Conservation (phyloP, 768 basidiomycete genomes). For the Exidia glandulosa region DNA sequence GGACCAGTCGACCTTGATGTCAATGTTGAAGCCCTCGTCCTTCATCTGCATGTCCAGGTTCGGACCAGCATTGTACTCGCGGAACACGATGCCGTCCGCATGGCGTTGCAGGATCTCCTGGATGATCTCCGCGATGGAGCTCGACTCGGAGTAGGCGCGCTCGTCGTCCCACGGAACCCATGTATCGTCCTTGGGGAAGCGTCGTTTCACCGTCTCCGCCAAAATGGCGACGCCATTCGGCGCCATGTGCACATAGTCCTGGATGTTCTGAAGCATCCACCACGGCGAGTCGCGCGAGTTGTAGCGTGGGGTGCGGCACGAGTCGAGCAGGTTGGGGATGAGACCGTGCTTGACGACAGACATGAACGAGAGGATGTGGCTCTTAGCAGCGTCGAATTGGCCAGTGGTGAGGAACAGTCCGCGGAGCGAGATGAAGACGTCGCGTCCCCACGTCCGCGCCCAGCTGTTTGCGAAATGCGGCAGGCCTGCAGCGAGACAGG, state of each 20-base stretch:
- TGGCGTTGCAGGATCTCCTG: slow-evolving; percentile 96
- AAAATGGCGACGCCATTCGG: slow-evolving; percentile 79
- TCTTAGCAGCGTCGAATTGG: slow-evolving; percentile 30
- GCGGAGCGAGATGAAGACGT: slow-evolving; percentile 81
- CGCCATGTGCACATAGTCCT: slow-evolving; percentile 77
- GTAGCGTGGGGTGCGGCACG: slow-evolving; percentile 76
- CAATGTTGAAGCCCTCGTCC: slow-evolving; percentile 84
- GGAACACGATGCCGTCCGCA: slow-evolving; percentile 82
- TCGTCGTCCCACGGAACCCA: slow-evolving; percentile 90
- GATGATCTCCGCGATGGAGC: slow-evolving; percentile 84
- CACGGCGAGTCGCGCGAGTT: slow-evolving; percentile 97
- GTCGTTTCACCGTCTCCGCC: slow-evolving; percentile 72
- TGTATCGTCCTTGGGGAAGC: slow-evolving; percentile 88
- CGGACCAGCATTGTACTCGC: slow-evolving; percentile 93
- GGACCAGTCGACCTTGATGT: slow-evolving; percentile 90
- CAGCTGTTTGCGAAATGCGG: slow-evolving; percentile 90
- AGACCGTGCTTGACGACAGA: slow-evolving; percentile 73
- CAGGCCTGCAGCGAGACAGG: slow-evolving; percentile 87
- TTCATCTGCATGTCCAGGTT: slow-evolving; percentile 98
- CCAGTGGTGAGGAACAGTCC: slow-evolving; percentile 72
- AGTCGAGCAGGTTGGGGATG: slow-evolving; percentile 92
- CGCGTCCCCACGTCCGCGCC: slow-evolving; percentile 96
- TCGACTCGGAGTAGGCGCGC: slow-evolving; percentile 69
- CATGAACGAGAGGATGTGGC: slow-evolving; percentile 11
- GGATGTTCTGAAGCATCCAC: slow-evolving; percentile 99